These are phyloP conservation scores for Metarhizium anisopliae DNA, from an alignment of 2,329 filamentous ascomycete species.

Conservation along the genomic window DNA sequence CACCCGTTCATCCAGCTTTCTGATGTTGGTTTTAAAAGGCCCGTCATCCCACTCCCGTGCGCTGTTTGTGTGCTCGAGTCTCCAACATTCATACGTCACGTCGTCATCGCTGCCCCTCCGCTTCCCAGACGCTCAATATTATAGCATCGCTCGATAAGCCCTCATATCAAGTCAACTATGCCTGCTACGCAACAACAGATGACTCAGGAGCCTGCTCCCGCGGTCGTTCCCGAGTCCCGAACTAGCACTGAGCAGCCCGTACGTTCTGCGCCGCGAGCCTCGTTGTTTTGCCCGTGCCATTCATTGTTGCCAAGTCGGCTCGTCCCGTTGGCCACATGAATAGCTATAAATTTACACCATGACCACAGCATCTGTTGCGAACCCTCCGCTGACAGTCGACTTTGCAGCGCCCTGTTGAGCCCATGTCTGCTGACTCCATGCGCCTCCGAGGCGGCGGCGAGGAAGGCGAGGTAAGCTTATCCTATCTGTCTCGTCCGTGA, in stretches of 20 bases:
- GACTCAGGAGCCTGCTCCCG: constrained; percentile 23
- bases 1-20: too few relatives aligned
- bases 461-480: constrained; percentile 23
- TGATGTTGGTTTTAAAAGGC: too few relatives aligned
- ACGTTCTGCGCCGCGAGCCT: constrained; percentile 7
- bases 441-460: constrained; percentile 24
- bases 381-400: background rate
- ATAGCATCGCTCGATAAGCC: too few relatives aligned
- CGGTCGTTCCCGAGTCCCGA: constrained; percentile 15
- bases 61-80: too few relatives aligned
- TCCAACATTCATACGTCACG: background rate
- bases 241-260: constrained; percentile 26
- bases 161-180: background rate
- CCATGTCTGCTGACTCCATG: constrained; percentile 23
- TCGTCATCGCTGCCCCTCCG: too few relatives aligned
- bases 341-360: background rate
- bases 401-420: constrained; percentile 22
- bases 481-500: too few relatives aligned
- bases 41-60: too few relatives aligned
- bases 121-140: too few relatives aligned
- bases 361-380: too few relatives aligned
- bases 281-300: too few relatives aligned
- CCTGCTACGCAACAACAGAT: constrained; percentile 18
- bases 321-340: background rate
- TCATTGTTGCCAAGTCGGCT: background rate